Conservation (phyloP, 2,329 filamentous ascomycete genomes). For the Dactylellina sp. region DNA sequence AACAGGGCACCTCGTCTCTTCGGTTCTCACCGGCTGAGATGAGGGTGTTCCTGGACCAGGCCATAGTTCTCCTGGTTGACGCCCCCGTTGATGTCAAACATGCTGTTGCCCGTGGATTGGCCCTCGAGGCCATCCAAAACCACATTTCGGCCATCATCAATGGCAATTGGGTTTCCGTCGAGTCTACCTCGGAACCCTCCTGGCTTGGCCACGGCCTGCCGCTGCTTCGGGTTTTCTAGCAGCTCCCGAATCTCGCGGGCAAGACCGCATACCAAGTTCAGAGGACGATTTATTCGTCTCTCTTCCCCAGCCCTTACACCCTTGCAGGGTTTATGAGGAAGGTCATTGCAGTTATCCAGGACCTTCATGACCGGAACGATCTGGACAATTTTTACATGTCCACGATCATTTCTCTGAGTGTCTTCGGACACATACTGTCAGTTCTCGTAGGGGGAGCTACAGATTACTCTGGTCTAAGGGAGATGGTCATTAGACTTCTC, state of each 20-base stretch:
- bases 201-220: conserved; percentile 18
- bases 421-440: conserved; percentile 7
- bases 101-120: neutral
- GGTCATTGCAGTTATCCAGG: neutral
- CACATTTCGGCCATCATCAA: conserved; percentile 2
- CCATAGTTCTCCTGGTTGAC: conserved; percentile 6
- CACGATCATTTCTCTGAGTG: neutral
- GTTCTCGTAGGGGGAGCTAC: neutral
- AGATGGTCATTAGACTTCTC: conserved; percentile 11
- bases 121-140: neutral
- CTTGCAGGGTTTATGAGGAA: conserved; percentile 9
- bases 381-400: conserved; percentile 7
- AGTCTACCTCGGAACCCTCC: conserved; percentile 12
- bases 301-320: neutral
- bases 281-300: neutral
- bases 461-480: neutral
- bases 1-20: neutral
- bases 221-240: conserved; percentile 19
- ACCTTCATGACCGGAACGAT: conserved; percentile 11
- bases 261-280: conserved; percentile 7
- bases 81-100: conserved; percentile 9
- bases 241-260: conserved; percentile 11
- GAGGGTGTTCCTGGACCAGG: conserved; percentile 8
- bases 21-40: conserved; percentile 10
- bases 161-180: conserved; percentile 17